Evolutionary conservation across 2,329 filamentous ascomycete genomes (phyloP).

Genomic region (Aureobasidium sp.): DNA sequence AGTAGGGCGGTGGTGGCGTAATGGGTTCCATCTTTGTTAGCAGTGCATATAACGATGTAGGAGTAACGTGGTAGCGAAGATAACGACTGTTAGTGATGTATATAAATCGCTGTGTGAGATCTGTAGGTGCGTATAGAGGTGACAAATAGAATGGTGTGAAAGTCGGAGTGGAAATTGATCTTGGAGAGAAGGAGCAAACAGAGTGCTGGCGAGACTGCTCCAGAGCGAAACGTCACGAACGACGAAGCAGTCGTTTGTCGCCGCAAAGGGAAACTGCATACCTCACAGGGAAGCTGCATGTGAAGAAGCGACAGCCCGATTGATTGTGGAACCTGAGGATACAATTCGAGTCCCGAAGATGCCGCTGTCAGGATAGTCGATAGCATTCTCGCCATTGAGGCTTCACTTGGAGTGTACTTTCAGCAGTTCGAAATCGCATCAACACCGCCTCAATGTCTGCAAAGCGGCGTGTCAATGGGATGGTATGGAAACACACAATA

Average conservation of each 20-base stretch:
- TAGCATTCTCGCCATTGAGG: too few relatives aligned
- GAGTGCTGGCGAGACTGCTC: background rate
- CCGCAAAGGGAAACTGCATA: background rate
- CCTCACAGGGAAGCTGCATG: background rate
- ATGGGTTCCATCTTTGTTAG: background rate
- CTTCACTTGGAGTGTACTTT: too few relatives aligned
- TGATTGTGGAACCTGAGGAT: too few relatives aligned
- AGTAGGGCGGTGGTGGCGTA: background rate
- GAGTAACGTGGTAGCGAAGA: background rate
- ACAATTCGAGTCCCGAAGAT: too few relatives aligned
- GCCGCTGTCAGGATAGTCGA: too few relatives aligned
- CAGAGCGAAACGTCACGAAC: background rate
- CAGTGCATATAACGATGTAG: background rate
- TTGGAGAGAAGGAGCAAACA: background rate
- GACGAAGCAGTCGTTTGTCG: background rate
- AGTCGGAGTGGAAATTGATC: background rate
- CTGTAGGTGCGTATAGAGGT: background rate
- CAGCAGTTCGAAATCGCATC: too few relatives aligned
- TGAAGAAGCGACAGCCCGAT: background rate
- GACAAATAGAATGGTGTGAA: background rate
- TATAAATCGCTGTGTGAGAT: background rate
- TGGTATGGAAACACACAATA: too few relatives aligned
- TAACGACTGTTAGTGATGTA: background rate
- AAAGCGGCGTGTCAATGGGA: too few relatives aligned
- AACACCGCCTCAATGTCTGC: too few relatives aligned